Base-by-base conservation (phyloP, 2,329 filamentous ascomycete species). In the Pseudocercospora ulei region DNA sequence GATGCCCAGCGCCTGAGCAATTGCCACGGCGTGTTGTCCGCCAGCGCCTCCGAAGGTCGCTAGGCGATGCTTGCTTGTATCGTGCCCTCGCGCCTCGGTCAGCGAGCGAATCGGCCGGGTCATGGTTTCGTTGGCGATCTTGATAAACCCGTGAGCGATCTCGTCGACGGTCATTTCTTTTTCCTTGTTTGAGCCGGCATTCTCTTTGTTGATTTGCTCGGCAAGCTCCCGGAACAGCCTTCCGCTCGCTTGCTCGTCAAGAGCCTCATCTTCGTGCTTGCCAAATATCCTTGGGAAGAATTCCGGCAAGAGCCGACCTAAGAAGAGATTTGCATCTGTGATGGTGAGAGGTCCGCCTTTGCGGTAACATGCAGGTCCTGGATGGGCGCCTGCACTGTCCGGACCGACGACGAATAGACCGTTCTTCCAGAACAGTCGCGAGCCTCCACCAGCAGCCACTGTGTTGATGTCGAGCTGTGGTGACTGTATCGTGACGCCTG, bases 201-300 rank as follows among this genome's bases (percentile, higher is more conserved):
- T 71, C 56, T 94, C 85, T 20, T 68, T 66, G 52, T 92, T 90
- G 55, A 95, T 81, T 53, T 84, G 71, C 24, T 80, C 71, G 0
- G 85, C 76, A 6, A 95, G 66, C 50, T 86, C 77, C 47, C 80
- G 71, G 44, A 95, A 82, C 1, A 83, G 71, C 52, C 73, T 77
- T 57, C 76, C 73, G 52, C 83, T 93, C 1, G 82, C 81, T 40
- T 80, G 72, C 1, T 74, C 67, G 56, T 94, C 86, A 1, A 95
- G 64, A 0, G 78, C 78, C 58, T 90, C 75, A 41, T 94, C 71
- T 57, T 95, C 87, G 28, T 87, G 80, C 59, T 84, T 80, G 29
- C 88, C 88, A 53, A 96, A 95, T 43, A 96, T 95, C 59, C 87
- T 88, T 0, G 87, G 87, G 56, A 95, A 95, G 67, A 90, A 93